Evolutionary conservation across 1,284 basidiomycete genomes (phyloP).

Genomic region (Sporisorium sorghi): DNA sequence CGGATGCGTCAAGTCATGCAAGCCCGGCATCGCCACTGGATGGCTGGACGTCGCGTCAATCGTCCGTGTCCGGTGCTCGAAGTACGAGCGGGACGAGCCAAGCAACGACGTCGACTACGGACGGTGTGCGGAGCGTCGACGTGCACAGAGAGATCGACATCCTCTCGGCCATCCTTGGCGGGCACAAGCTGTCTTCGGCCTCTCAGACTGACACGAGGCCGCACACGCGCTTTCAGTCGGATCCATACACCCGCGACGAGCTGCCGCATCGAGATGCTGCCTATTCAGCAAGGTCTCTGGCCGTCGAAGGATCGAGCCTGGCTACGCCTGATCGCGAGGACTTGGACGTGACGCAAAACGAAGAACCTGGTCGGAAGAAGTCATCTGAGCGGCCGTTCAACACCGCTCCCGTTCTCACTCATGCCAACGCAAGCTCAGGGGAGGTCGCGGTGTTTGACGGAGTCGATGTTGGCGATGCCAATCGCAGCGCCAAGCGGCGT

Average conservation of each 20-base stretch:
- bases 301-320: conserved; percentile 7
- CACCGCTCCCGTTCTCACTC: conserved; percentile 19
- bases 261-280: conserved; percentile 2
- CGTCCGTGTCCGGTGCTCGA: conserved; percentile 18
- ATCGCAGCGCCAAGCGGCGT: conserved; percentile 47
- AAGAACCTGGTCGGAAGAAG: conserved; percentile 1
- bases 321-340: conserved; percentile 9
- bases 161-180: conserved; percentile 53
- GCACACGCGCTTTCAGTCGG: conserved; percentile 36
- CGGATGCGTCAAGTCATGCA: conserved; percentile 19
- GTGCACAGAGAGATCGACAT: conserved; percentile 60
- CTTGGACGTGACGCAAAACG: conserved; percentile 9
- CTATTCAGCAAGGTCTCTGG: background rate
- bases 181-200: conserved; percentile 15
- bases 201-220: conserved; percentile 16
- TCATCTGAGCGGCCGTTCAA: conserved; percentile 17
- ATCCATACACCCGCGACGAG: conserved; percentile 25
- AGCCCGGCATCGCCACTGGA: conserved; percentile 28
- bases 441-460: conserved; percentile 13
- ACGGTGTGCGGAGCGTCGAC: conserved; percentile 38
- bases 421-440: conserved; percentile 3
- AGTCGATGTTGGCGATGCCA: conserved; percentile 28
- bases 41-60: conserved; percentile 10
- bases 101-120: conserved; percentile 26
- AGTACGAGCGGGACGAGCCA: conserved; percentile 43